Base-by-base conservation (phyloP, 106 monocot genomes). In the Dendrobium chrysotoxum region DNA sequence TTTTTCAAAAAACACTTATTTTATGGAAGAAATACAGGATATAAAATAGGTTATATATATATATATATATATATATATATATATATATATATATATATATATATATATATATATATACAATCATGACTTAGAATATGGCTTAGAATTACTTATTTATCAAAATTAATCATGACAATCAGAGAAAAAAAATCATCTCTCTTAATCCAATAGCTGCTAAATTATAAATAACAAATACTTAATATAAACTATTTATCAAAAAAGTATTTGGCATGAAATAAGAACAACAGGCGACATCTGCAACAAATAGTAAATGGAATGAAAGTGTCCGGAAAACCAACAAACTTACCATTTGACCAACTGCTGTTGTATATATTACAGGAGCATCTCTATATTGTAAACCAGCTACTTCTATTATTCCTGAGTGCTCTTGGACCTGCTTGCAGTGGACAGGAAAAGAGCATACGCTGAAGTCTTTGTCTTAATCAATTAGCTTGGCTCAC, bases 281-380 rank as follows among this genome's bases (percentile, higher is more conserved):
- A 9, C 53, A 53, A 53, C 2, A 53, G 53, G 53, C 9, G 16
- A 53, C 53, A 53, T 53, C 53, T 13, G 55, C 11, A 12, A 17
- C 11, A 55, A 55, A 17, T 55, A 55, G 20, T 0, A 16, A 55
- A 16, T 20, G 15, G 55, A 1, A 17, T 55, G 55, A 55, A 55
- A 12, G 12, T 12, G 3, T 1, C 4, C 15, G 2, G 5, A 61
- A 20, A 61, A 23, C 8, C 0, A 70, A 38, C 70, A 74, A 74
- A 41, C 39, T 20, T 83, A 90, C 88, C 90, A 90, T 81, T 76
- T 86, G 81, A 47, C 72, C 88, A 53, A 86, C 21, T 53, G 90
- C 90, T 75, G 84, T 88, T 53, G 76, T 74, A 83, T 74, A 79
- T 73, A 85, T 79, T 28, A 68, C 44, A 31, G 88, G 85, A 28